Evolutionary conservation across 441 rosid genomes (phyloP).

Genomic region (Croton laevigatus): DNA sequence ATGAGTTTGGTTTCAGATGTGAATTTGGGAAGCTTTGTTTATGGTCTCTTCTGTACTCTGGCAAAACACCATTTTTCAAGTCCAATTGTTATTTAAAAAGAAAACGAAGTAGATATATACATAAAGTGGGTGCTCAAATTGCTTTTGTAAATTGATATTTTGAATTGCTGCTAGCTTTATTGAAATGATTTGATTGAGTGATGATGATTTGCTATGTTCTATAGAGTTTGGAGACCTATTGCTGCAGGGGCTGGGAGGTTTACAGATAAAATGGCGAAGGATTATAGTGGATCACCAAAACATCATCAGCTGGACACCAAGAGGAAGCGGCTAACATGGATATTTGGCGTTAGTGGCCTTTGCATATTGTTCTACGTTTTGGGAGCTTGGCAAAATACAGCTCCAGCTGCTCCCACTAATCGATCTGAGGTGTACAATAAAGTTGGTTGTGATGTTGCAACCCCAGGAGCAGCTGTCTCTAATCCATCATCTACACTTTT

Average conservation of each 20-base stretch:
- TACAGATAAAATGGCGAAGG: constrained; percentile 50
- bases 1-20: not conserved
- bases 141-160: too few species aligned
- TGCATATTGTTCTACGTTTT: constrained; percentile 72
- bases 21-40: not conserved
- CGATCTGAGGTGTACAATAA: constrained; percentile 36
- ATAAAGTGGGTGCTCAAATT: not conserved
- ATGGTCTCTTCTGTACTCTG: not conserved
- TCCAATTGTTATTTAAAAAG: not conserved
- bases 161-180: not conserved
- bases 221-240: not conserved
- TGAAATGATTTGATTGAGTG: not conserved
- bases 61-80: not conserved
- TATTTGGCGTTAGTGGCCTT: constrained; percentile 71
- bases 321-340: constrained; percentile 69
- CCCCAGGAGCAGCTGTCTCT: constrained; percentile 24
- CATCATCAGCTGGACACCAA: constrained; percentile 53
- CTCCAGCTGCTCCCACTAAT: constrained; percentile 32
- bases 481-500: constrained; percentile 29
- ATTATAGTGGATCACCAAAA: constrained; percentile 60
- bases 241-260: constrained; percentile 10
- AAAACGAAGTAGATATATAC: too few species aligned
- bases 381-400: constrained; percentile 78
- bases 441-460: constrained; percentile 41
- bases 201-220: not conserved